Evolutionary conservation across 345 rosid genomes (phyloP).

Genomic region (Murraya koenigii): DNA sequence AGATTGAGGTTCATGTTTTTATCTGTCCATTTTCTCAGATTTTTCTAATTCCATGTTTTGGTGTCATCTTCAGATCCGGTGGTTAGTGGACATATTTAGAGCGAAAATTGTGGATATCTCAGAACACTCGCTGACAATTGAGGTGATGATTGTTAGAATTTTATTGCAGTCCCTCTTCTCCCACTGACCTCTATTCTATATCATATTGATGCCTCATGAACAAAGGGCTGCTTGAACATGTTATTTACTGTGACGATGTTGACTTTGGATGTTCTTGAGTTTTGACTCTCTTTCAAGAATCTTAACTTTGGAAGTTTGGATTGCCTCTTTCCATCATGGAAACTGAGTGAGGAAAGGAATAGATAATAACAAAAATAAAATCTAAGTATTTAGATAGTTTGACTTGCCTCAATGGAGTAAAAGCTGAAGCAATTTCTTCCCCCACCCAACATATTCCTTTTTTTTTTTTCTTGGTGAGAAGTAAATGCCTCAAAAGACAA

Average conservation of each 20-base stretch:
- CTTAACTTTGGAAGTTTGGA: background rate
- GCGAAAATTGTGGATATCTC: conserved; percentile 87
- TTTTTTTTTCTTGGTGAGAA: too few species aligned
- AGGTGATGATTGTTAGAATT: conserved; percentile 43
- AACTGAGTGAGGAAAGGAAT: background rate
- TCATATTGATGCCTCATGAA: too few species aligned
- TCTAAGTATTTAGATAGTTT: background rate
- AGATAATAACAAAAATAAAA: background rate
- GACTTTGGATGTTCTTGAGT: background rate
- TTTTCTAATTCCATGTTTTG: conserved; percentile 9
- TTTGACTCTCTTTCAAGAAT: background rate
- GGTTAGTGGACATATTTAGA: conserved; percentile 88
- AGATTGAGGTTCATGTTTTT: background rate
- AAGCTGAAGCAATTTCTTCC: background rate
- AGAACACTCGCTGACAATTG: conserved; percentile 69
- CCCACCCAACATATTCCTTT: too few species aligned
- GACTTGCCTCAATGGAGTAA: background rate
- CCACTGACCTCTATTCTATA: background rate
- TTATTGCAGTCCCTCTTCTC: background rate
- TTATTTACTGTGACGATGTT: background rate
- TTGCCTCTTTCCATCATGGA: background rate
- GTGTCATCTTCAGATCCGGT: conserved; percentile 62
- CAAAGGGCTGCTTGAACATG: background rate
- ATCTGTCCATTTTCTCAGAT: background rate
- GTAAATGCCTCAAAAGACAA: background rate